Evolutionary conservation across 192 early-diverging fungal genomes (phyloP), one percentile per base, ranked within the genome.

Genomic region (Backusella parvicylindrica): DNA sequence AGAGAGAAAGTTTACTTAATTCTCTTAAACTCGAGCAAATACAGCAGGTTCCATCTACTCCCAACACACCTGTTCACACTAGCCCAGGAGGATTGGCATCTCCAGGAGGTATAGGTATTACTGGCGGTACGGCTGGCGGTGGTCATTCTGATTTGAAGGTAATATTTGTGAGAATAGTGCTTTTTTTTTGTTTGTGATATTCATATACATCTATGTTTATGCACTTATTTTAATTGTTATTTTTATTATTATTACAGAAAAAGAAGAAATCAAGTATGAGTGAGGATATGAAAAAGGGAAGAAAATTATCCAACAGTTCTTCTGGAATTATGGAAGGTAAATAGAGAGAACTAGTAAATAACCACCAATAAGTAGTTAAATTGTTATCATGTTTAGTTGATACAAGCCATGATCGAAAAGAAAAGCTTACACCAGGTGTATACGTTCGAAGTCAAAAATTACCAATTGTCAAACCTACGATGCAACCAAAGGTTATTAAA

Each of bases 1-100:
- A 98, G 75, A 92, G 96, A 31, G 95, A 96, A 71, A 83, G 84
- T 65, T 73, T 98, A 73, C 82, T 94, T 31, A 89, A 89, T 38
- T 81, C 92, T 28, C 85, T 89, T 65, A 82, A 81, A 43, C 77
- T 84, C 0, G 77, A 87, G 60, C 85, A 89, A 70, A 83, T 86
- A 21, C 79, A 83, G 36, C 78, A 77, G 38, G 60, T 63, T 1
- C 77, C 74, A 16, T 70, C 74, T 6, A 75, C 74, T 16, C 76
- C 76, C 3, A 40, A 36, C 6, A 81, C 79, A 67, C 77, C 81
- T 26, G 43, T 60, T 30, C 65, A 70, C n/a, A 32, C 37, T 36
- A 69, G 74, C 35, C 15, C 49, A 0, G 40, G 28, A n/a, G 49
- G 38, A 40, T 66, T 56, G 1, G 41, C 76, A 6, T 76, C 71